Base-by-base conservation (phyloP, 2,329 filamentous ascomycete genomes). In the Oidium heveae region DNA sequence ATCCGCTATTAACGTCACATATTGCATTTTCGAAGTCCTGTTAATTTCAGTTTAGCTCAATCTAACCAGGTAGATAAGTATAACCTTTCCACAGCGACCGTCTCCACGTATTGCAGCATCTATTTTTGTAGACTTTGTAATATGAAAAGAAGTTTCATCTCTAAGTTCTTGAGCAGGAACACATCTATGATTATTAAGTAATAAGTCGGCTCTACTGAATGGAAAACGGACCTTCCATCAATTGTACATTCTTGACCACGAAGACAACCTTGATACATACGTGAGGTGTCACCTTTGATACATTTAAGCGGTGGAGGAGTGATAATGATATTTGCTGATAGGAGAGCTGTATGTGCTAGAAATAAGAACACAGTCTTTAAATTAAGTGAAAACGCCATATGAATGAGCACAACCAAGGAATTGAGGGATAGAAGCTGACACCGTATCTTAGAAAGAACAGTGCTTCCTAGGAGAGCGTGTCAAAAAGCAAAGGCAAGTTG, bases 301-400 rank as follows among this genome's bases (percentile, higher is more conserved):
- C 72, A 74, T 3, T 56, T 66, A 22, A 72, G 68, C 52, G 70
- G 66, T 9, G 71, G 68, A 64, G 68, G 68, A 39, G 64, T 62
- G 62, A 73, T 72, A 57, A 70, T 68, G 62, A 74, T 73, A 61
- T 74, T 74, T 54, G 70, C 71, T 6, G 64, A 63, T 20, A 65
- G 63, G 16, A 67, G 57, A 53, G 65, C 65, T 54, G 63, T 66
- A 55, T 69, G 60, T 58, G 58, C 61, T 6, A 64, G 56, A 52
- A 61, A 4, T 39, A 39, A 4, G 16, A 10, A 39, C 2, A n/a
- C 36, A 13, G 36, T 2, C 9, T 39, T 39, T n/a, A 39, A 28
- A 28, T 28, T 28, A 28, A 28, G 24, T 28, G 24, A 28, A 28
- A 28, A 6, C 24, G 24, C 24, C 24, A 28, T 28, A 28, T n/a